Percentiles rank a stretch among this genome's conserved stretches.
Conservation (phyloP, 2,329 filamentous ascomycete species). For the Cladosporium cucumerinum region DNA sequence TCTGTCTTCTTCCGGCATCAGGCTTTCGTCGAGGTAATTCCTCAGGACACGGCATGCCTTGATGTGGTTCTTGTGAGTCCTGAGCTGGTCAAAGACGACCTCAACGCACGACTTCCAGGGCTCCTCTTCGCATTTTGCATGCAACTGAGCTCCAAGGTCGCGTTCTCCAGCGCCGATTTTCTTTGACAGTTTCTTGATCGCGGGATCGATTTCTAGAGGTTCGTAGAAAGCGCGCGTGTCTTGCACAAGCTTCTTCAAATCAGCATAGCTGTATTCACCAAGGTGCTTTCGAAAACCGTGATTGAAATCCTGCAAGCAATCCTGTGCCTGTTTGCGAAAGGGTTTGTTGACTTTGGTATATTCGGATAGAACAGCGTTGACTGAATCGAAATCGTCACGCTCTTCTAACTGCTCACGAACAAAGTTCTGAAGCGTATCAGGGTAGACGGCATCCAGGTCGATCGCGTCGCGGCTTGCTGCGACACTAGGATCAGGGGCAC, state of each 20-base stretch:
- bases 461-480: not conserved
- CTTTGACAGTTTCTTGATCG: not conserved
- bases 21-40: not conserved
- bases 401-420: not conserved
- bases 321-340: not conserved
- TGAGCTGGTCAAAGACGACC: constrained; percentile 6
- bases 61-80: not conserved
- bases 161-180: not conserved
- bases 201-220: not conserved
- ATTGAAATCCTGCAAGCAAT: not conserved
- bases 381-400: constrained; percentile 1
- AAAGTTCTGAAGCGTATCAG: constrained; percentile 4
- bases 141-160: not conserved
- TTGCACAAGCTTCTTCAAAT: not conserved
- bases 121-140: not conserved
- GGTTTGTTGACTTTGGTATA: not conserved
- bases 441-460: constrained; percentile 7
- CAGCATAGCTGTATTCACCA: not conserved
- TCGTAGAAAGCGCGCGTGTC: not conserved
- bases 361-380: constrained; percentile 4
- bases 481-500: not conserved
- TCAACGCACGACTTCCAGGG: constrained; percentile 4
- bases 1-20: not conserved
- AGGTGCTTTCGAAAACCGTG: constrained; percentile 1
- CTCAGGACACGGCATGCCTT: not conserved